Base-by-base conservation (phyloP, 208 protist genomes). In the Jaenimonas drosophilae region DNA sequence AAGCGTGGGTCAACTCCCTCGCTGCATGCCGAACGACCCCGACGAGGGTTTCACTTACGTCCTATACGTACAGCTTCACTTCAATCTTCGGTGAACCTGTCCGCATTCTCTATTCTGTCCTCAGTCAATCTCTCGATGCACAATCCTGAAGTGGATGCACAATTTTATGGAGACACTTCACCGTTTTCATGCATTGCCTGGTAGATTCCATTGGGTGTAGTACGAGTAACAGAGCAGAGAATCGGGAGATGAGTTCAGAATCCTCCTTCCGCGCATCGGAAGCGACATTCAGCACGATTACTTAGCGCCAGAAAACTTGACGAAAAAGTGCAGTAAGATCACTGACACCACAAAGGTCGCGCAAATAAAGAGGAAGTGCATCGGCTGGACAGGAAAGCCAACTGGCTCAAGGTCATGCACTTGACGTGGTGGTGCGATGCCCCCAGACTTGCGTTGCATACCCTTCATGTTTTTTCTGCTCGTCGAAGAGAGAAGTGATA, bases 301-400 rank as follows among this genome's bases (percentile, higher is more conserved):
- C 30, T 34, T 34, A 34, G 14, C 14, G 14, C 30, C 7, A 34
- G 7, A 34, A 34, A n/a, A 34, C 65, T 93, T 93, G 24, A 78
- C 59, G 46, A 86, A 89, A 66, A 93, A 93, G 59, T 93, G 79
- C 4, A 89, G 62, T 17, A 93, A 56, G 64, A 93, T 89, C n/a
- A 93, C 76, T 36, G 69, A 67, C 23, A 93, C 39, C 24, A 93
- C 72, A 46, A 93, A 93, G 4, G 40, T 54, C 6, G 54, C 76
- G 42, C 62, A 76, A 27, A 53, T 58, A 4, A 85, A 42, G 44
- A 93, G 49, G 3, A 93, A 67, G 50, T 88, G 76, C 54, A 75
- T 74, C 9, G 84, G 84, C 46, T 86, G 65, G 38, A 93, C 65
- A 28, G 54, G 54, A 51, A 84, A 76, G 25, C 84, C 84, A 2